phyloP scores from a whole-genome alignment of 2,329 filamentous ascomycete species.

The Fusarium multiceps region DNA sequence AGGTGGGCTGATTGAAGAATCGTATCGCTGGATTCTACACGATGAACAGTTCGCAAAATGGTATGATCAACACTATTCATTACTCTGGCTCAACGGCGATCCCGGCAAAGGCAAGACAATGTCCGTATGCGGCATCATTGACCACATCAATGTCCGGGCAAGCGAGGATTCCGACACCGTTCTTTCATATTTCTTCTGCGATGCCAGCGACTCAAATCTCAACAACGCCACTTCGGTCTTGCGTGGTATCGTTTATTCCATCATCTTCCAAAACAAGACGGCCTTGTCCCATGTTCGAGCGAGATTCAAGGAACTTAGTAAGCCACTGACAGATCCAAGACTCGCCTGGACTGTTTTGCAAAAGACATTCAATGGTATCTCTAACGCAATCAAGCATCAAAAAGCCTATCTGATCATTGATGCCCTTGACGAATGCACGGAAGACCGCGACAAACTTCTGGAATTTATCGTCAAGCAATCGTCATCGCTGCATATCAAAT shows the following conservation, averaged over 20 bases:
- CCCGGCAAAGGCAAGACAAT: background rate
- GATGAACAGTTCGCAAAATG: accelerated
- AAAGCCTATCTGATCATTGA: accelerated
- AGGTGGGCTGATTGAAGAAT: accelerated
- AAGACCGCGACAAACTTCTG: accelerated
- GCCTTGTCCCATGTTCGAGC: background rate
- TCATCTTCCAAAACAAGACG: background rate
- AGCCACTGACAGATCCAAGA: background rate
- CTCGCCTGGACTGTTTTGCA: too few species aligned
- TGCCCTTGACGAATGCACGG: too few species aligned
- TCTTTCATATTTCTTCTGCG: background rate
- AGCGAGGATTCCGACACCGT: too few species aligned
- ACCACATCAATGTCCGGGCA: background rate
- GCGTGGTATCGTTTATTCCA: background rate
- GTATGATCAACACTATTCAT: accelerated
- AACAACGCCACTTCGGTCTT: accelerated
- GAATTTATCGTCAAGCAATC: too few species aligned
- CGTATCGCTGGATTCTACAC: background rate
- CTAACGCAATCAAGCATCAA: accelerated
- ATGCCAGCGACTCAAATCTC: background rate
- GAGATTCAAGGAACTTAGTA: accelerated
- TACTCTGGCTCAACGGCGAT: accelerated
- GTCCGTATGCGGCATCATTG: background rate
- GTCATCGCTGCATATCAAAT: accelerated
- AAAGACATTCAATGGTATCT: accelerated